phyloP scores from a whole-genome alignment of 306 rosid genomes.

The Prunus persica region Prunus_persica_NCBIv2 NC_034009.1:39196501-39197000 shows the following conservation, averaged over 20 bases:
- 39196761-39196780: background rate
- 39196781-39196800: background rate
- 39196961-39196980: slow-evolving; percentile 75
- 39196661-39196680: too few relatives aligned
- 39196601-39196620: background rate
- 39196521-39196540: background rate
- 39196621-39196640: background rate
- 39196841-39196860: background rate
- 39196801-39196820: background rate
- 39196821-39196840: background rate
- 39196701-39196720: too few relatives aligned
- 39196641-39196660: background rate
- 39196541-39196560: background rate
- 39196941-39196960: slow-evolving; percentile 16
- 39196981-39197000: slow-evolving; percentile 64
- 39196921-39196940: background rate
- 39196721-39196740: background rate
- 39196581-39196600: background rate
- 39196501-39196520: background rate
- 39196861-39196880: background rate
- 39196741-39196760: background rate
- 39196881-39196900: background rate
- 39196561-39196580: background rate
- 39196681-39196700: too few relatives aligned
- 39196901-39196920: background rate